Evolutionary conservation across 352 stramenopile genomes (phyloP), one percentile per base, ranked within the genome.

Genomic region (Albugo laibachii): DNA sequence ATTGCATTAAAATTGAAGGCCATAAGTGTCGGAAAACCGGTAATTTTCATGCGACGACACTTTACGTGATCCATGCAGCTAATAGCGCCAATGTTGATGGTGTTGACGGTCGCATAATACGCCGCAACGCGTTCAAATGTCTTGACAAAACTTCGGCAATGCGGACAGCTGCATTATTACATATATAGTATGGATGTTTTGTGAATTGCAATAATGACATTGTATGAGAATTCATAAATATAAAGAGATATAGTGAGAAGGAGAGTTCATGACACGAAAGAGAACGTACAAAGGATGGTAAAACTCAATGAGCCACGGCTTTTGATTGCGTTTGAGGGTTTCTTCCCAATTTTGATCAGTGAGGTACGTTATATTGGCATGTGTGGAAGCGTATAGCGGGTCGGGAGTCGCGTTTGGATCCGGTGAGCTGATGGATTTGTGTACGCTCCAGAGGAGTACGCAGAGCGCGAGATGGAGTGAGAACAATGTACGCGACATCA

Each of bases 51-150:
- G 37, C 69, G 65, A 39, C 72, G 70, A 55, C 75, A 88, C 55
- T 84, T 83, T 48, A 85, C 72, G 57, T 83, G 73, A 59, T 88
- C 72, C 75, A 88, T 88, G 63, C 75, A 88, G 55, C 69, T 83
- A 52, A 88, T 55, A 20, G 75, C 75, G 46, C 75, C 75, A 6
- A 88, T 55, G 52, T 88, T 73, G 35, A 85, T 64, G 48, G 63
- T 67, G 6, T 60, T 66, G 37, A 69, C 58, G n/a, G 54, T 55
- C 56, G 83, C 85, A 66, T 78, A 85, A 52, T 81, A 76, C 15
- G 75, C 69, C 2, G 69, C 75, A 13, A 82, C 48, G 36, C 83
- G 62, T 6, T 69, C 50, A 49, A 69, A 88, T 35, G 58, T 56
- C 13, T 72, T 72, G 15, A 66, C 72, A 59, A 88, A 88, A 41